Conservation (phyloP, 345 rosid genomes). For the Gossypium bickii region DNA sequence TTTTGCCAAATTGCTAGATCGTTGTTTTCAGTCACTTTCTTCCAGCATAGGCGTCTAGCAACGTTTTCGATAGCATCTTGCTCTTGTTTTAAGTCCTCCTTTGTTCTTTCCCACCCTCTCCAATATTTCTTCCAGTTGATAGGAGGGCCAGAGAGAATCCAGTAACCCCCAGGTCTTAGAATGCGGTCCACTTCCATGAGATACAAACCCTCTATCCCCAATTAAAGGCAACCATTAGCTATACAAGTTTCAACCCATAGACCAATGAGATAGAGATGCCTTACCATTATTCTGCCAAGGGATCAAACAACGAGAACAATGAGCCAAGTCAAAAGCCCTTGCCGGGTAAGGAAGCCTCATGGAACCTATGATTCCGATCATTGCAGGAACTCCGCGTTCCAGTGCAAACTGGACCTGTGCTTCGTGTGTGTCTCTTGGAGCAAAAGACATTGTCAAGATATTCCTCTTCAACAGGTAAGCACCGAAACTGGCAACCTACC, state of each 20-base stretch:
- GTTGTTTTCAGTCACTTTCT: conserved; percentile 63
- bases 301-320: conserved; percentile 93
- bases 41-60: conserved; percentile 86
- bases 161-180: conserved; percentile 88
- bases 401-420: conserved; percentile 95
- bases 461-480: conserved; percentile 92
- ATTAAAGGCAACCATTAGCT: conserved; percentile 6
- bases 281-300: conserved; percentile 74
- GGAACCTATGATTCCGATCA: conserved; percentile 82
- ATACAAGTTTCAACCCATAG: neutral
- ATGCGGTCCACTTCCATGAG: conserved; percentile 84
- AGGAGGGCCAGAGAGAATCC: conserved; percentile 97
- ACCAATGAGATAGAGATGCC: conserved; percentile 8
- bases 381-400: conserved; percentile 96
- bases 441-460: conserved; percentile 77
- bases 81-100: conserved; percentile 69
- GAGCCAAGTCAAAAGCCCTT: conserved; percentile 95
- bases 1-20: conserved; percentile 83
- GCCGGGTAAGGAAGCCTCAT: conserved; percentile 90
- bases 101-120: conserved; percentile 93
- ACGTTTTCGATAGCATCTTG: conserved; percentile 77
- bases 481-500: conserved; percentile 91
- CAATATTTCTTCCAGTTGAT: conserved; percentile 81
- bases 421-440: conserved; percentile 96
- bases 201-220: conserved; percentile 68